These are phyloP conservation scores for Adiantum capillusveneris DNA, from an alignment of 75 land plant genomes.

Conservation along the genomic window DNA sequence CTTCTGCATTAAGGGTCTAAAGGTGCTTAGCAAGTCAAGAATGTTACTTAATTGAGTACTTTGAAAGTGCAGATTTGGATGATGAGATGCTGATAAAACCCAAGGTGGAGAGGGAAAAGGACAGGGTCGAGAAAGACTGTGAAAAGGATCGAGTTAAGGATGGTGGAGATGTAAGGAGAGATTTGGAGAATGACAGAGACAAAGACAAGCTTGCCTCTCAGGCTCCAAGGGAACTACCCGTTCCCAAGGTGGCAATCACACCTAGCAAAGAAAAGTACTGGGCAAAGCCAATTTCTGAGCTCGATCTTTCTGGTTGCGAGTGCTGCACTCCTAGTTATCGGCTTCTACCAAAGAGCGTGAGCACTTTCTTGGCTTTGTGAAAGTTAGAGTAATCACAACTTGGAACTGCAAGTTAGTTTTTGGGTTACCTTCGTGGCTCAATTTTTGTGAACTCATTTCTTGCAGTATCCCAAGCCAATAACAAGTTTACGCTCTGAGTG, in stretches of 20 bases:
- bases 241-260: conserved; percentile 39
- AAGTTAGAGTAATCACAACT: too few species aligned
- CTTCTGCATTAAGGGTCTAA: too few species aligned
- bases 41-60: too few species aligned
- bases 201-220: conserved; percentile 31
- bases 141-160: conserved; percentile 39
- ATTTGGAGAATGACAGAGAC: conserved; percentile 48
- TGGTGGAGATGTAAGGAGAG: conserved; percentile 52
- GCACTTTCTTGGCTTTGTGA: neutral
- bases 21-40: too few species aligned
- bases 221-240: conserved; percentile 31
- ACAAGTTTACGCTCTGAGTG: conserved; percentile 18
- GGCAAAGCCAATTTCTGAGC: conserved; percentile 81
- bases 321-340: conserved; percentile 95
- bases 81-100: conserved; percentile 45
- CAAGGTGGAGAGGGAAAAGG: conserved; percentile 43
- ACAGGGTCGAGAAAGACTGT: conserved; percentile 33
- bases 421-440: too few species aligned
- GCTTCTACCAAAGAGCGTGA: conserved; percentile 79
- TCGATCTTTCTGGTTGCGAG: conserved; percentile 82
- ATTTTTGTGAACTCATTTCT: neutral
- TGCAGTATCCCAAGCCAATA: conserved; percentile 19
- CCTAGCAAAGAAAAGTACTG: conserved; percentile 62
- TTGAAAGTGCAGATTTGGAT: conserved; percentile 27
- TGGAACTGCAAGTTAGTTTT: too few species aligned